Percentiles rank a stretch among this genome's conserved stretches.
Conservation (phyloP, 805 yeast genomes). For the Wilhelminamyces savonicus region DNA sequence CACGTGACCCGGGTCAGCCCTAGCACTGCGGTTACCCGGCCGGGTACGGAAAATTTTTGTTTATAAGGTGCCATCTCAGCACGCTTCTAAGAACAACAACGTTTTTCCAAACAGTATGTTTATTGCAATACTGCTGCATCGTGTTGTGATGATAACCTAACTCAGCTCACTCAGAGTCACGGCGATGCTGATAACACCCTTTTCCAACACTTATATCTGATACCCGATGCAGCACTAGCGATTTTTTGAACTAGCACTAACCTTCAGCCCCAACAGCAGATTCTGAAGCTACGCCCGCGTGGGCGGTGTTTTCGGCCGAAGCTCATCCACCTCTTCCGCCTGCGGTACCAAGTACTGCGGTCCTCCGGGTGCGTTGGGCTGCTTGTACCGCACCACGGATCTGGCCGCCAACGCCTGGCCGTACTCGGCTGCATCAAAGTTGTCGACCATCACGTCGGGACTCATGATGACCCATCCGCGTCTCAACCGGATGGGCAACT, state of each 20-base stretch:
- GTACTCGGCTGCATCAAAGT: slow-evolving; percentile 41
- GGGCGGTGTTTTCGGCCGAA: slow-evolving; percentile 79
- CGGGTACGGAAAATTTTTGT: too few relatives aligned
- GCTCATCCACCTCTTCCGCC: slow-evolving; percentile 64
- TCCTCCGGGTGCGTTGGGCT: slow-evolving; percentile 27
- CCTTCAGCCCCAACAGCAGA: slow-evolving; percentile 1
- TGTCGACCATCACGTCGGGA: slow-evolving; percentile 75
- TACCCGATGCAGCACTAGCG: slow-evolving; percentile 2
- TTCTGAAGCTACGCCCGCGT: neutral
- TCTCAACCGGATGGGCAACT: slow-evolving; percentile 58
- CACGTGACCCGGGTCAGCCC: too few relatives aligned
- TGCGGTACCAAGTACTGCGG: slow-evolving; percentile 52
- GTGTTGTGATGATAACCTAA: slow-evolving; percentile 45
- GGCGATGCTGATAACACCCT: slow-evolving; percentile 45
- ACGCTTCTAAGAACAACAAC: too few relatives aligned
- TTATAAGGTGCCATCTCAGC: too few relatives aligned
- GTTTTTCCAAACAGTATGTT: too few relatives aligned
- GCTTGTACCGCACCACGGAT: slow-evolving; percentile 21
- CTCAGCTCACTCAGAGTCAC: slow-evolving; percentile 54
- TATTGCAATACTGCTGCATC: too few relatives aligned
- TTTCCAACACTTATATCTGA: slow-evolving; percentile 42
- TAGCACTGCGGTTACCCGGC: too few relatives aligned
- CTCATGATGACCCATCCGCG: slow-evolving; percentile 90
- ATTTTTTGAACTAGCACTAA: slow-evolving; percentile 1
- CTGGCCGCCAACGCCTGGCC: slow-evolving; percentile 24